Base-by-base conservation (phyloP, 31 red algal species). In the Asparagopsis taxiformis region DNA sequence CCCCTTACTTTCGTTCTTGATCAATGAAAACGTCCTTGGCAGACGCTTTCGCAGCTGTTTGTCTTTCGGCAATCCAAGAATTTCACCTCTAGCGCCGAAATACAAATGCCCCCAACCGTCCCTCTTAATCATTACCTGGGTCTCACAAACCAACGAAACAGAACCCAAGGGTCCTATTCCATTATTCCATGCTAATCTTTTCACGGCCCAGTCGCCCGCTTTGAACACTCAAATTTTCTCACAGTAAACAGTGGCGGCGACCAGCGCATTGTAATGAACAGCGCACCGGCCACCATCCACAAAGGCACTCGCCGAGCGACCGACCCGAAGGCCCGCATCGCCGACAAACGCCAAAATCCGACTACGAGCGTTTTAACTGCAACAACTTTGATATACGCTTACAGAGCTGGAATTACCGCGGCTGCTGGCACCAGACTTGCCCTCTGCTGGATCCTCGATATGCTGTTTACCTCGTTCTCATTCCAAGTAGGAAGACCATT, bases 341-440 rank as follows among this genome's bases (percentile, higher is more conserved):
- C 61, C 38, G n/a, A n/a, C n/a, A n/a, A n/a, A n/a, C 79, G 33
- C 81, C 80, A 73, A 87, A 15, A 23, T 89, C 69, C 79, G 79
- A 95, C 77, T 89, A 89, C 78, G 70, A 85, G 84, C 92, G 68
- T 89, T 95, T 89, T 85, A 89, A 89, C 84, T 95, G 92, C 85
- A 90, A 95, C 92, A 95, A 85, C 92, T 89, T 87, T 94, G 69
- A 70, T 85, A 87, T 93, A 86, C 89, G 79, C 89, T 86, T 79
- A 79, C 65, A 77, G 77, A 93, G 72, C 72, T 93, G 89, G 78
- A 93, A 86, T 85, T 93, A 93, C 89, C 74, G 80, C 89, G 89
- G 89, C 79, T 93, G 89, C 80, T 86, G 80, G 89, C 89, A 92
- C 71, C 49, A 82, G 87, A 76, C 67, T 91, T 76, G 87, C 87